Evolutionary conservation across 1,284 basidiomycete genomes (phyloP).

Genomic region (Naganishia cerealis): DNA sequence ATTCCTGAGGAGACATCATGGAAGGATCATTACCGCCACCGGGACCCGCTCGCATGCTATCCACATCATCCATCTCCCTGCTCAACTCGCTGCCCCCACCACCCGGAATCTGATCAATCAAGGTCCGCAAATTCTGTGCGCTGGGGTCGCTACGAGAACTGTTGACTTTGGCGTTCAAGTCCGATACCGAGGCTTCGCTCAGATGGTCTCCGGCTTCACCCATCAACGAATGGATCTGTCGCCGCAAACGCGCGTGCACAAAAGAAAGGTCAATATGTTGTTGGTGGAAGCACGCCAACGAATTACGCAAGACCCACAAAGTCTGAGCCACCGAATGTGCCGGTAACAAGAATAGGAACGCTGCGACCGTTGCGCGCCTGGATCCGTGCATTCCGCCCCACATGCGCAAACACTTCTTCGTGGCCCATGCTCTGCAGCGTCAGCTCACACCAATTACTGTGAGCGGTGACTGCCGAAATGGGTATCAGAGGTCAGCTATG

Average conservation of each 20-base stretch:
- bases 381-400: slow-evolving; percentile 76
- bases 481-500: background rate
- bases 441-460: slow-evolving; percentile 85
- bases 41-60: slow-evolving; percentile 64
- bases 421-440: slow-evolving; percentile 73
- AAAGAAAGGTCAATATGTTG: background rate
- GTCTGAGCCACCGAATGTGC: slow-evolving; percentile 58
- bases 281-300: background rate
- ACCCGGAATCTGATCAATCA: slow-evolving; percentile 64
- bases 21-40: slow-evolving; percentile 66
- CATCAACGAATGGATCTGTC: slow-evolving; percentile 42
- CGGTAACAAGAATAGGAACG: slow-evolving; percentile 54
- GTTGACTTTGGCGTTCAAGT: slow-evolving; percentile 76
- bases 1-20: slow-evolving; percentile 83
- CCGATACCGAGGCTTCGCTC: slow-evolving; percentile 76
- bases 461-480: slow-evolving; percentile 63
- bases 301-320: slow-evolving; percentile 11
- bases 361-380: slow-evolving; percentile 72
- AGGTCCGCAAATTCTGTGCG: slow-evolving; percentile 55
- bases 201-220: slow-evolving; percentile 58
- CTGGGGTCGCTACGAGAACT: slow-evolving; percentile 57
- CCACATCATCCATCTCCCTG: slow-evolving; percentile 73
- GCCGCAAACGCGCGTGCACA: background rate
- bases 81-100: slow-evolving; percentile 61
- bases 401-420: slow-evolving; percentile 79